A percentile compares a stretch with the other conserved stretches of the same genome.
Conservation (phyloP, 2,329 filamentous ascomycete species). For the Penicillium sp. region DNA sequence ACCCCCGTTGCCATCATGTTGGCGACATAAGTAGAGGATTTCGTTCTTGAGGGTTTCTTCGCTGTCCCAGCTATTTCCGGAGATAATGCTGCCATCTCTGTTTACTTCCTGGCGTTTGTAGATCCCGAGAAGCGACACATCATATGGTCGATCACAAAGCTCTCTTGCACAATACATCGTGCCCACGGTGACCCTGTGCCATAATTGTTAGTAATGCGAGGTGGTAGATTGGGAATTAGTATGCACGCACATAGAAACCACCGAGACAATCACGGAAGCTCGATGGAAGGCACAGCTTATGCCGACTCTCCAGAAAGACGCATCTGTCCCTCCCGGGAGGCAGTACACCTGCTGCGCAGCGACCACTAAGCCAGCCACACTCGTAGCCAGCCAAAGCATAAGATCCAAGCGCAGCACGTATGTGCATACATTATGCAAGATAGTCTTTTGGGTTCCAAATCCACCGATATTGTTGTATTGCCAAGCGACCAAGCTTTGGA, state of each 20-base stretch:
- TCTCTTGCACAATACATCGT: slow-evolving; percentile 39
- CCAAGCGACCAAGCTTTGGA: slow-evolving; percentile 41
- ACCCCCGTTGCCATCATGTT: slow-evolving; percentile 32
- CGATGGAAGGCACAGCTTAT: slow-evolving; percentile 39
- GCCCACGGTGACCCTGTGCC: slow-evolving; percentile 33
- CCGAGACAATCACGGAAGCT: slow-evolving; percentile 32
- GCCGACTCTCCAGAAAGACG: slow-evolving; percentile 35
- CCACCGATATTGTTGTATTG: slow-evolving; percentile 35
- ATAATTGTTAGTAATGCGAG: slow-evolving; percentile 4
- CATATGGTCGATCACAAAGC: slow-evolving; percentile 38
- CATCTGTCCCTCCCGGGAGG: slow-evolving; percentile 25
- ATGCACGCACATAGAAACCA: slow-evolving; percentile 35
- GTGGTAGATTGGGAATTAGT: background rate
- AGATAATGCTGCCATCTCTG: slow-evolving; percentile 32
- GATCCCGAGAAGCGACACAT: slow-evolving; percentile 38
- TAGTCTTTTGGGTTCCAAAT: slow-evolving; percentile 31
- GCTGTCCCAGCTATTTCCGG: slow-evolving; percentile 35
- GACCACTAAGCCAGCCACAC: slow-evolving; percentile 37
- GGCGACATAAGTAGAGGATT: slow-evolving; percentile 38
- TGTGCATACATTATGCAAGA: slow-evolving; percentile 34
- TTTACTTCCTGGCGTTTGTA: slow-evolving; percentile 25
- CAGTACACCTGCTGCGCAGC: slow-evolving; percentile 37
- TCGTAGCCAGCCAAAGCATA: slow-evolving; percentile 38
- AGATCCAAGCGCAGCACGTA: slow-evolving; percentile 37
- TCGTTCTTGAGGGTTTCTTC: slow-evolving; percentile 38